A percentile compares a stretch with the other conserved stretches of the same genome.
phyloP scores from a whole-genome alignment of 129 eudicot genomes.

The Tanacetum coccineum region DNA sequence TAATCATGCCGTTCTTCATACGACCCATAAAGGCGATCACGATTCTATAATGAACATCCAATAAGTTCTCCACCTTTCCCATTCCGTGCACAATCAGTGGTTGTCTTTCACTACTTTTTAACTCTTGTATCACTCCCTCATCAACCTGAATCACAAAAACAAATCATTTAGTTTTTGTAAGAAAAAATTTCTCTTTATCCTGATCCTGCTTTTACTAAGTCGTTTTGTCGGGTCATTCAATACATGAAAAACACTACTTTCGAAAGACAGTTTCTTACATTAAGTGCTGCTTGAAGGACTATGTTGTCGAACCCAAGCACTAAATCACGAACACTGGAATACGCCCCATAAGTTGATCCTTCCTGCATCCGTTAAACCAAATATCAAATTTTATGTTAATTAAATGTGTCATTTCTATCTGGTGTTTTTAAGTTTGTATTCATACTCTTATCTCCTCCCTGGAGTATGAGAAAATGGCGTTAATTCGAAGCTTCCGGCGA shows the following conservation, averaged over 20 bases:
- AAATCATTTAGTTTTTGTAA: too few relatives aligned
- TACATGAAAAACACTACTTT: background rate
- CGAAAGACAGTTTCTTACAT: conserved; percentile 22
- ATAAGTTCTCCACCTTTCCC: conserved; percentile 9
- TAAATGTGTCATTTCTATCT: background rate
- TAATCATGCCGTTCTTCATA: conserved; percentile 23
- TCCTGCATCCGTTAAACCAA: conserved; percentile 27
- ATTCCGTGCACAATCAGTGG: conserved; percentile 55
- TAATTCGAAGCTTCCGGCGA: conserved; percentile 56
- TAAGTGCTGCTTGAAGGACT: conserved; percentile 70
- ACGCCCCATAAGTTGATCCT: conserved; percentile 47
- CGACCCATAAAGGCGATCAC: conserved; percentile 37
- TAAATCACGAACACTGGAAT: conserved; percentile 60
- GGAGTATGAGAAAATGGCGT: conserved; percentile 59
- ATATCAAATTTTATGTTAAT: background rate
- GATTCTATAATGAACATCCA: conserved; percentile 41
- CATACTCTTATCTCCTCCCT: conserved; percentile 44
- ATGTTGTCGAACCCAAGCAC: conserved; percentile 65
- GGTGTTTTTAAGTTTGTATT: background rate
- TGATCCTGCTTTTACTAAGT: too few relatives aligned
- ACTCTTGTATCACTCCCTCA: conserved; percentile 47
- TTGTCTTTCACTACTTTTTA: conserved; percentile 38
- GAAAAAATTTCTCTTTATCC: too few relatives aligned
- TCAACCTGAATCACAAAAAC: conserved; percentile 39
- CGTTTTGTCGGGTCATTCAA: background rate